phyloP scores from a whole-genome alignment of 345 rosid genomes.

The Rhodomyrtus tomentosa region DNA sequence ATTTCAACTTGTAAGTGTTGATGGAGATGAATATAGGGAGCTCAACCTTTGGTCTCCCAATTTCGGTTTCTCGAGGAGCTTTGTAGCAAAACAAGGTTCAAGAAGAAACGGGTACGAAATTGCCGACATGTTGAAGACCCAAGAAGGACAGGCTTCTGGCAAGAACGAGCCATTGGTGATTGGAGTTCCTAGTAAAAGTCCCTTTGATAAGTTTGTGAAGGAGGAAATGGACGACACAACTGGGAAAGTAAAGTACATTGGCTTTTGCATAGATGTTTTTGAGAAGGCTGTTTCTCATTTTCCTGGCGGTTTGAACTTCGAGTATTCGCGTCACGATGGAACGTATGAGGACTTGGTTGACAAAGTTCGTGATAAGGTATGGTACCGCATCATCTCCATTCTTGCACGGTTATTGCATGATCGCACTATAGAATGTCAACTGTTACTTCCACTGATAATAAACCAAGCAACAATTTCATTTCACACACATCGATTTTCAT shows the following conservation, averaged over 20 bases:
- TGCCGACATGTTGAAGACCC: slow-evolving; percentile 12
- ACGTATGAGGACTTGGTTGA: slow-evolving; percentile 27
- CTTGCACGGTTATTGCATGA: not conserved
- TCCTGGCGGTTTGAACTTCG: slow-evolving; percentile 8
- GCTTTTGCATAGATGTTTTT: slow-evolving; percentile 49
- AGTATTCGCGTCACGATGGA: slow-evolving; percentile 13
- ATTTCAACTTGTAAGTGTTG: slow-evolving; percentile 21
- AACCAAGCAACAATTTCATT: not conserved
- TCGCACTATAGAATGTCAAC: not conserved
- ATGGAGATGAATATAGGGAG: slow-evolving; percentile 28
- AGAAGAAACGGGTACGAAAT: not conserved
- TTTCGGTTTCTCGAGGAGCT: slow-evolving; percentile 14
- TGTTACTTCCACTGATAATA: not conserved
- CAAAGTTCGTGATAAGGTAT: slow-evolving; percentile 34
- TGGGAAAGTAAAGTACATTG: slow-evolving; percentile 2
- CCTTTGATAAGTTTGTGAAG: slow-evolving; percentile 32
- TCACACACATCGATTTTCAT: not conserved
- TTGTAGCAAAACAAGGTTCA: not conserved
- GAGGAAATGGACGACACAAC: slow-evolving; percentile 3
- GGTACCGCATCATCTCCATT: not conserved
- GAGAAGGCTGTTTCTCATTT: not conserved
- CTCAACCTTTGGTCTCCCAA: slow-evolving; percentile 28
- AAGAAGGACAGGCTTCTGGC: slow-evolving; percentile 9
- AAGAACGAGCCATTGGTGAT: slow-evolving; percentile 11
- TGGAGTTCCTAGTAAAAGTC: slow-evolving; percentile 29